phyloP scores from a whole-genome alignment of 2,329 filamentous ascomycete species.

The Ophiognomonia clavigignenti-juglandacearum region DNA sequence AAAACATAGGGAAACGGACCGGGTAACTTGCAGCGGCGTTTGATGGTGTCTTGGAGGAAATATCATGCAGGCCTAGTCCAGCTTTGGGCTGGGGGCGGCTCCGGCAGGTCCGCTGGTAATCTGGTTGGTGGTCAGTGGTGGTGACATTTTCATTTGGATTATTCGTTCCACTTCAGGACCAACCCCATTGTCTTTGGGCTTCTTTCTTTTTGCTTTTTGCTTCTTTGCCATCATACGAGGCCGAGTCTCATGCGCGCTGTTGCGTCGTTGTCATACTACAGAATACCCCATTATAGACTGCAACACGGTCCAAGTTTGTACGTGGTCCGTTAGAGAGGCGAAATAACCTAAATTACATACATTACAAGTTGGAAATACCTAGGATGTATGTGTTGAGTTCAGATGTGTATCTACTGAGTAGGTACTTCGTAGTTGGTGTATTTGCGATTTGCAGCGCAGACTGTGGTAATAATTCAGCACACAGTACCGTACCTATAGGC shows the following conservation, averaged over 20 bases:
- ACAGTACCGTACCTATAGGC: no score
- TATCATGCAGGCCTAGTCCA: no score
- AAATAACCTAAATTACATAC: no score
- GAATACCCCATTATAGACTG: conserved; percentile 18
- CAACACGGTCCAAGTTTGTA: conserved; percentile 2
- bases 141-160: conserved; percentile 14
- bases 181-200: neutral
- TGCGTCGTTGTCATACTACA: conserved; percentile 13
- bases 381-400: no score
- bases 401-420: no score
- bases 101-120: conserved; percentile 6
- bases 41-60: conserved; percentile 10
- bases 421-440: no score
- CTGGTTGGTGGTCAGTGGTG: conserved; percentile 6
- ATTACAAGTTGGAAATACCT: no score
- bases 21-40: conserved; percentile 16
- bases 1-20: conserved; percentile 3
- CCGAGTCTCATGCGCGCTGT: conserved; percentile 7
- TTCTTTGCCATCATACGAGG: neutral
- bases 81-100: no score
- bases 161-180: conserved; percentile 12
- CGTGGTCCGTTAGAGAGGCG: no score
- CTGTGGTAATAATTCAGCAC: no score
- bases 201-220: no score
- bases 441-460: no score